These are phyloP conservation scores for Pythium rhizo-oryzae DNA, from an alignment of 352 stramenopile species.

Conservation along the genomic window DNA sequence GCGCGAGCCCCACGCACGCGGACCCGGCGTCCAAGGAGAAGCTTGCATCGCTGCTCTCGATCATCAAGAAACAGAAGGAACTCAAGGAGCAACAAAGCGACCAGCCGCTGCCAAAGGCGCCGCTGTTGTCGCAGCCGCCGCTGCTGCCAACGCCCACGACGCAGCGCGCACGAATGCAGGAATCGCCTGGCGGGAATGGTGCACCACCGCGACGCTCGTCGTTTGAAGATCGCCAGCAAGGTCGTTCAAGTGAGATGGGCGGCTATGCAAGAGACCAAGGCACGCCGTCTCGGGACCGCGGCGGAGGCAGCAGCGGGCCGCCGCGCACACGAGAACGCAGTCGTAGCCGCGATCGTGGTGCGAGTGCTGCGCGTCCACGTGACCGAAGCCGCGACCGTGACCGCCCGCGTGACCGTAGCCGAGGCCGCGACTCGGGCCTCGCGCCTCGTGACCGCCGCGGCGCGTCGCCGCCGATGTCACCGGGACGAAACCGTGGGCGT, in stretches of 20 bases:
- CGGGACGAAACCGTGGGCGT: slow-evolving; percentile 26
- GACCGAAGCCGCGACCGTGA: slow-evolving; percentile 13
- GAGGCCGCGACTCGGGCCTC: slow-evolving; percentile 35
- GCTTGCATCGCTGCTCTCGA: slow-evolving; percentile 76
- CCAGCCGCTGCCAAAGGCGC: slow-evolving; percentile 2
- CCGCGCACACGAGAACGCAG: slow-evolving; percentile 9
- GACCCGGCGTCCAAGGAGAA: slow-evolving; percentile 32
- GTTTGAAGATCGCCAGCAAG: slow-evolving; percentile 8
- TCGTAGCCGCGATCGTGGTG: slow-evolving; percentile 10
- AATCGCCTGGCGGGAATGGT: not conserved
- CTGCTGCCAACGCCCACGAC: slow-evolving; percentile 12
- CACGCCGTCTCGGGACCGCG: slow-evolving; percentile 6
- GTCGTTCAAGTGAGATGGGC: not conserved
- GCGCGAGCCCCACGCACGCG: slow-evolving; percentile 23
- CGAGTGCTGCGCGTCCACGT: not conserved
- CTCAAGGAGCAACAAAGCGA: slow-evolving; percentile 31
- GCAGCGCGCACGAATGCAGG: not conserved
- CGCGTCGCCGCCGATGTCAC: slow-evolving; percentile 8
- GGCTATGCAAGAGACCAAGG: slow-evolving; percentile 13
- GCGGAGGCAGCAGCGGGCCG: not conserved
- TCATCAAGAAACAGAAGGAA: slow-evolving; percentile 86
- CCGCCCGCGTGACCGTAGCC: slow-evolving; percentile 9
- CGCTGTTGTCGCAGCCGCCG: not conserved
- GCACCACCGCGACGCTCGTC: not conserved
- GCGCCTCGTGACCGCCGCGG: slow-evolving; percentile 26